Evolutionary conservation across 1,284 basidiomycete species (phyloP).

Genomic region (Sanghuangporus baumii): DNA sequence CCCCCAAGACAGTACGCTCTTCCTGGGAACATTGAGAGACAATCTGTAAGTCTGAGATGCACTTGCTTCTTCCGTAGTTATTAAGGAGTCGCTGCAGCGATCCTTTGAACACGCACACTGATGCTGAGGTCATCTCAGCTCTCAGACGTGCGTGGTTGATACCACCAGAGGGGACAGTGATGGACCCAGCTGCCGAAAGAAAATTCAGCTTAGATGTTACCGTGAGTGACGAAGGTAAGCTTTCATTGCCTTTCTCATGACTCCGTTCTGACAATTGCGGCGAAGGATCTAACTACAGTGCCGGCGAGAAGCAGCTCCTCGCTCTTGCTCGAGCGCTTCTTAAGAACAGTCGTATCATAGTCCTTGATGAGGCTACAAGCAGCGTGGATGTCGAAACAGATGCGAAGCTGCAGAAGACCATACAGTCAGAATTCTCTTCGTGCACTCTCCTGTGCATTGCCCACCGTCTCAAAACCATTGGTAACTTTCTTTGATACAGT

Average conservation of each 20-base stretch:
- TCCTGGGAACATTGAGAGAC: constrained; percentile 61
- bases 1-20: constrained; percentile 62
- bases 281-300: constrained; percentile 64
- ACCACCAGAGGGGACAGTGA: constrained; percentile 38
- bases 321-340: constrained; percentile 69
- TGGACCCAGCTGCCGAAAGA: constrained; percentile 44
- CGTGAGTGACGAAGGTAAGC: constrained; percentile 56
- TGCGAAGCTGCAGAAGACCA: constrained; percentile 69
- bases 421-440: constrained; percentile 61
- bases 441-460: constrained; percentile 70
- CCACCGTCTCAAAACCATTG: constrained; percentile 73
- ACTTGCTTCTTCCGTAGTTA: neutral
- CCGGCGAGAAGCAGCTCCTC: constrained; percentile 75
- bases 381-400: constrained; percentile 82
- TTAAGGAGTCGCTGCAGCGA: constrained; percentile 36
- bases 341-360: constrained; percentile 61
- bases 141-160: constrained; percentile 59
- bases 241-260: neutral
- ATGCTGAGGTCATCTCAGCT: constrained; percentile 48
- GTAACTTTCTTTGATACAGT: constrained; percentile 26
- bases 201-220: constrained; percentile 64
- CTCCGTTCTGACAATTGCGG: neutral
- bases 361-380: constrained; percentile 79
- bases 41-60: constrained; percentile 46
- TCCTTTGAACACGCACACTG: constrained; percentile 48